Evolutionary conservation across 306 rosid species (phyloP).

Genomic region (Ziziphus jujuba): DNA sequence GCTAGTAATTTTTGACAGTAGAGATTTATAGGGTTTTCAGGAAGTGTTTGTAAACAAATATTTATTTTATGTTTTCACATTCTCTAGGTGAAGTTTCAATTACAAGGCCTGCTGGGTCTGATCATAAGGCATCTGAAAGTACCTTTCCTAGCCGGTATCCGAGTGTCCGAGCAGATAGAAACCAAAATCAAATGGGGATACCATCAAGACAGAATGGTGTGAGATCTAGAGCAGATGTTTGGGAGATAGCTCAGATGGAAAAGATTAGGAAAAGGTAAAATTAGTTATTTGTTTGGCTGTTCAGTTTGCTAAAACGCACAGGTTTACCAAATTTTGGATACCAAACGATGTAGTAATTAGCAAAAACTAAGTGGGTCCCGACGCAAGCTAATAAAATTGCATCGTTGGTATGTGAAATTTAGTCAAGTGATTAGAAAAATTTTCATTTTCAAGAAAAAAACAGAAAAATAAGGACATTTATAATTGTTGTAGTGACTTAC

Average conservation of each 20-base stretch:
- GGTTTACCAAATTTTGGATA: too few species aligned
- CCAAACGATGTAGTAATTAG: too few species aligned
- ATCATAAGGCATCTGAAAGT: slow-evolving; percentile 28
- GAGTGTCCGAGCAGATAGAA: slow-evolving; percentile 29
- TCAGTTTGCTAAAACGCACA: not conserved
- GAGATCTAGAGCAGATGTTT: slow-evolving; percentile 43
- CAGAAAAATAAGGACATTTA: not conserved
- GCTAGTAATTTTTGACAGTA: slow-evolving; percentile 20
- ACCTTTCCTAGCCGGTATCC: slow-evolving; percentile 26
- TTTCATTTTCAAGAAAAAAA: too few species aligned
- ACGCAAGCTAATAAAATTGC: too few species aligned
- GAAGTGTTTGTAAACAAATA: not conserved
- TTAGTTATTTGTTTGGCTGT: not conserved
- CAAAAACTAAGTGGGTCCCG: too few species aligned
- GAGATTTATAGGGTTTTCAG: not conserved
- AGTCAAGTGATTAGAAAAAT: too few species aligned
- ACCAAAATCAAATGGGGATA: slow-evolving; percentile 27
- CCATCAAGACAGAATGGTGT: slow-evolving; percentile 7
- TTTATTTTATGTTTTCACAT: not conserved
- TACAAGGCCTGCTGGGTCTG: slow-evolving; percentile 36
- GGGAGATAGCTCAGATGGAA: slow-evolving; percentile 55
- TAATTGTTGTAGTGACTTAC: not conserved
- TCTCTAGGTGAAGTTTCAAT: slow-evolving; percentile 44
- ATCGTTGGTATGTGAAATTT: too few species aligned
- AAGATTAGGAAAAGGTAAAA: slow-evolving; percentile 54